Base-by-base conservation (phyloP, 768 basidiomycete genomes). In the Mycena galericulata region DNA sequence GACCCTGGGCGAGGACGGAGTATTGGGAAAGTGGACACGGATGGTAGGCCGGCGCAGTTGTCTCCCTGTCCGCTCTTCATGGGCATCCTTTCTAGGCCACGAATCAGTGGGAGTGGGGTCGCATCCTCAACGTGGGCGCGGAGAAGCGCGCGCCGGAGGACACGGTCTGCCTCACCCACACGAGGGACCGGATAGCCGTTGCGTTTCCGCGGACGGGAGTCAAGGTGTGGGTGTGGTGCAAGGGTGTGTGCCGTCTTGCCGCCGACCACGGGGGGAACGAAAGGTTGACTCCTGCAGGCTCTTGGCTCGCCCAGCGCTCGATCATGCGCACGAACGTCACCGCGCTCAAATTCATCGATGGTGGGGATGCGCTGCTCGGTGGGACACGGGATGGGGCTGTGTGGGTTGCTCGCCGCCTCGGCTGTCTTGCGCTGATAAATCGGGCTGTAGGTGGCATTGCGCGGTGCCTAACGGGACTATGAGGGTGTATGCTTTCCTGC, bases 331-430 rank as follows among this genome's bases (percentile, higher is more conserved):
- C 86, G 68, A 89, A 90, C 60, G 89, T 92, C 51, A 89, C 89
- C 10, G 84, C 86, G 4, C 83, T 92, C 65, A 83, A 82, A 71
- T 92, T 92, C 73, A 82, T 91, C 11, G 85, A 89, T 26, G 87
- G 87, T 34, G 92, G 91, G 0, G 82, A 83, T 40, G 89, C 87
- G 53, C 78, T 92, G 49, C 79, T 92, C 26, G 91, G 92, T 1
- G 92, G 90, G 2, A 92, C 92, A 30, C 84, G 83, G 59, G 91
- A 92, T 71, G 91, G 91, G 14, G 88, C 89, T 22, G 72, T 92
- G 91, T 92, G 76, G 63, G 89, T 71, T 12, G 30, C 41, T 26
- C 14, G 32, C 43, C 11, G 47, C 49, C 47, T 27, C 60, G 30
- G 30, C 50, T 45, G 40, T 12, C 32, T 45, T 54, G 53, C 36